Conservation (phyloP, 495 filamentous ascomycete genomes). For the Geopyxis carbonaria region DNA sequence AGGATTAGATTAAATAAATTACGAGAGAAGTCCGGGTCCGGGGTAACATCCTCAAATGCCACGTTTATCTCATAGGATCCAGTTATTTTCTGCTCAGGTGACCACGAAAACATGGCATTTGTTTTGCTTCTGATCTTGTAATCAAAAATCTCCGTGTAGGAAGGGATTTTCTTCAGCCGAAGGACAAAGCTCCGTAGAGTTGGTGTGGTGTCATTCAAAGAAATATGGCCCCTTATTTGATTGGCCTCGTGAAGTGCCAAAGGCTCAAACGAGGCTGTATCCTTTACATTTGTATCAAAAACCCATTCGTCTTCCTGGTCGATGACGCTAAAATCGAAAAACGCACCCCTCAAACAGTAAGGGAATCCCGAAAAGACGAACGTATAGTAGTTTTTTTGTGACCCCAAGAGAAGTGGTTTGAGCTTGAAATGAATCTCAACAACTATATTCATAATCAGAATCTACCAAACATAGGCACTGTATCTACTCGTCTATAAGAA, state of each 20-base stretch:
- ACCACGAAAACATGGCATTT: conserved; percentile 1
- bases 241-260: conserved; percentile 1
- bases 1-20: conserved; percentile 4
- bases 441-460: conserved; percentile 9
- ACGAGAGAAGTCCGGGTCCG: neutral
- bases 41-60: neutral
- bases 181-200: conserved; percentile 4
- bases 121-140: conserved; percentile 6
- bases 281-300: conserved; percentile 9
- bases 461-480: too few species aligned
- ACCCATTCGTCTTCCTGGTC: conserved; percentile 13
- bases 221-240: neutral
- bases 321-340: conserved; percentile 14
- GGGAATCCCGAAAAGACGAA: conserved; percentile 21
- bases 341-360: conserved; percentile 12
- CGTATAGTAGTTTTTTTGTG: conserved; percentile 14
- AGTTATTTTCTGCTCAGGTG: neutral
- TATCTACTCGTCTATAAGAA: too few species aligned
- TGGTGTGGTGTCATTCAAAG: neutral
- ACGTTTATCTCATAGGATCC: conserved; percentile 1
- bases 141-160: conserved; percentile 1
- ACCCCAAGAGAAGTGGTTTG: conserved; percentile 11
- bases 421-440: conserved; percentile 16
- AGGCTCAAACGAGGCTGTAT: conserved; percentile 3
- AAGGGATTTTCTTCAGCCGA: neutral